These are phyloP conservation scores for Ostreobium quekettii DNA, from an alignment of 139 green algal species.

Conservation along the genomic window DNA sequence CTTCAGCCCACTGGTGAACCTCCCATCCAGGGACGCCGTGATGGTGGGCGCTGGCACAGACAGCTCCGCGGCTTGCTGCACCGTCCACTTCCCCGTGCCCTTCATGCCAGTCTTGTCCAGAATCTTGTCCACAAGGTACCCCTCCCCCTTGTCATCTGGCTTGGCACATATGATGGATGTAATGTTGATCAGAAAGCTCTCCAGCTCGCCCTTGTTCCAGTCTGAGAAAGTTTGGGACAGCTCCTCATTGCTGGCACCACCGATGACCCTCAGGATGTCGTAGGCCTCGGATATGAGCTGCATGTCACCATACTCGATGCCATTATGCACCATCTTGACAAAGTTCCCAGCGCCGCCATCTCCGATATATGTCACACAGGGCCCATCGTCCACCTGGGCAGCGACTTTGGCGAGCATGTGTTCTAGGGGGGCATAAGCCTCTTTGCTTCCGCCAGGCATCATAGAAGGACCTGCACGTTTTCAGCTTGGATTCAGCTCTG, in stretches of 20 bases:
- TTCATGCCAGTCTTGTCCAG: constrained; percentile 98
- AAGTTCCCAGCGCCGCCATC: constrained; percentile 70
- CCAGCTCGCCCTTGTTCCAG: constrained; percentile 79
- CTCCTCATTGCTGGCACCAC: constrained; percentile 91
- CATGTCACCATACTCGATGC: constrained; percentile 93
- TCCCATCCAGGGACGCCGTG: constrained; percentile 80
- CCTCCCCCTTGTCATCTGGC: constrained; percentile 26
- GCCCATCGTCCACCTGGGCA: constrained; percentile 66
- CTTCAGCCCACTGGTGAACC: constrained; percentile 85
- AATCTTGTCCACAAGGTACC: constrained; percentile 90
- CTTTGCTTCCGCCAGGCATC: constrained; percentile 87
- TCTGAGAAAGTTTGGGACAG: constrained; percentile 71
- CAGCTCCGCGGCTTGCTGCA: constrained; percentile 97
- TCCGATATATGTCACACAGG: constrained; percentile 70
- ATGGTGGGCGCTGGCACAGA: constrained; percentile 88
- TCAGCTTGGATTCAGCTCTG: too few species aligned
- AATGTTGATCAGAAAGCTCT: constrained; percentile 92
- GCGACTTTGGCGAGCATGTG: constrained; percentile 69
- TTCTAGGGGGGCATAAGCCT: constrained; percentile 72
- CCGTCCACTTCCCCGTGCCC: constrained; percentile 97
- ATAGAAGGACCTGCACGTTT: constrained; percentile 65
- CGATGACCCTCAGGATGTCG: constrained; percentile 88
- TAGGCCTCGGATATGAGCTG: constrained; percentile 95
- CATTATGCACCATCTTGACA: constrained; percentile 94
- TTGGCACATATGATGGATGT: constrained; percentile 77